Conservation (phyloP, 192 early-diverging fungal genomes). For the Coemansia sp. region DNA sequence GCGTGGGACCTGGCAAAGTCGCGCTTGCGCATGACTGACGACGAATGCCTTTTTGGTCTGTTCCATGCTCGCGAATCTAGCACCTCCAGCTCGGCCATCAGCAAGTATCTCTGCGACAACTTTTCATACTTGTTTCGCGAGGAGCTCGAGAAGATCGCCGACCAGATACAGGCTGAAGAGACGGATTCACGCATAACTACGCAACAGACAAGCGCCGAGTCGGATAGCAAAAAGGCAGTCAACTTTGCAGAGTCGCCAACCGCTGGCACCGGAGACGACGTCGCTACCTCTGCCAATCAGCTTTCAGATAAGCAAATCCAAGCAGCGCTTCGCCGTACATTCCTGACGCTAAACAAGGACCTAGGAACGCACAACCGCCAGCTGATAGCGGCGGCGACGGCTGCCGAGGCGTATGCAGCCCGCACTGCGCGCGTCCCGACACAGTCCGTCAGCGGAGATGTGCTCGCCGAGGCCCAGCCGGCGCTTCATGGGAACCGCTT, state of each 20-base stretch:
- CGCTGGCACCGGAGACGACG: slow-evolving; percentile 13
- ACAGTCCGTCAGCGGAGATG: slow-evolving; percentile 6
- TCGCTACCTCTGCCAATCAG: slow-evolving; percentile 13
- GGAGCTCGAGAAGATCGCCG: slow-evolving; percentile 68
- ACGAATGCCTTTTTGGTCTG: slow-evolving; percentile 85
- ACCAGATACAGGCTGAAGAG: slow-evolving; percentile 40
- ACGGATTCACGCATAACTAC: slow-evolving; percentile 9
- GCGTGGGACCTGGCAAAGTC: slow-evolving; percentile 87
- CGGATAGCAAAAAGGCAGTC: slow-evolving; percentile 32
- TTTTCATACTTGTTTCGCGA: slow-evolving; percentile 64
- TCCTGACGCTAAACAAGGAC: slow-evolving; percentile 78
- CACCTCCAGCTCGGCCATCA: slow-evolving; percentile 54
- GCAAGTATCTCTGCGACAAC: slow-evolving; percentile 68
- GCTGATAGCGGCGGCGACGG: slow-evolving; percentile 41
- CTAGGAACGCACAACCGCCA: slow-evolving; percentile 59
- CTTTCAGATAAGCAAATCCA: slow-evolving; percentile 41
- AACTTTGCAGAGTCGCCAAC: slow-evolving; percentile 40
- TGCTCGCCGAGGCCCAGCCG: not conserved
- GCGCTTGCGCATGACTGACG: slow-evolving; percentile 76
- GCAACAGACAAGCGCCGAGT: slow-evolving; percentile 1
- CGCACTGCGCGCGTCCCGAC: slow-evolving; percentile 31
- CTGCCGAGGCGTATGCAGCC: slow-evolving; percentile 38
- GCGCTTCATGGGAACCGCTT: slow-evolving; percentile 4
- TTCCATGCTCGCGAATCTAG: slow-evolving; percentile 70
- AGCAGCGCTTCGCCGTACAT: slow-evolving; percentile 76